Conservation (phyloP, 1,284 basidiomycete species). For the Quambalaria eucalypti region DNA sequence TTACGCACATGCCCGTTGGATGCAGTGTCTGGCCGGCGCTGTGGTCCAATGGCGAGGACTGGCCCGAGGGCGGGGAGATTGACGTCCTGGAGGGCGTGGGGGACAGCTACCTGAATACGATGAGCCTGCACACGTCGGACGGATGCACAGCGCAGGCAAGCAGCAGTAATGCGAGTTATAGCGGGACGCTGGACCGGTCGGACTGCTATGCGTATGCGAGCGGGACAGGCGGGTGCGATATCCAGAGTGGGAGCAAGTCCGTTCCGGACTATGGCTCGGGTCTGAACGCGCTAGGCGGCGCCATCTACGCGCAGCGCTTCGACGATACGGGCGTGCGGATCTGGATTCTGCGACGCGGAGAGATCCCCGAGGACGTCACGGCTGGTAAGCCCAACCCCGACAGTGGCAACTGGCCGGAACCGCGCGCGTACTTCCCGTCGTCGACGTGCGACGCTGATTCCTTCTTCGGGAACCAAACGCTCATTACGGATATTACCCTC, state of each 20-base stretch:
- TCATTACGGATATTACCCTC: conserved; percentile 40
- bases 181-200: neutral
- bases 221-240: neutral
- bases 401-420: conserved; percentile 23
- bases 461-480: conserved; percentile 30
- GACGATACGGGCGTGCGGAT: conserved; percentile 1
- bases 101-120: neutral
- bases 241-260: neutral
- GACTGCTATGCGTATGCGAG: neutral
- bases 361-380: neutral
- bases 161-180: neutral
- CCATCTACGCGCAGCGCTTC: conserved; percentile 7
- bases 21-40: conserved; percentile 42
- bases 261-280: neutral
- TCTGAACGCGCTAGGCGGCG: conserved; percentile 4
- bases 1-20: conserved; percentile 31
- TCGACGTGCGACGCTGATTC: conserved; percentile 15
- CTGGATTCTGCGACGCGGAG: conserved; percentile 7
- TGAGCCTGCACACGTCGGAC: neutral
- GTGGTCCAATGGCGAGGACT: conserved; percentile 20
- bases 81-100: conserved; percentile 10
- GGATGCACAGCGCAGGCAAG: neutral
- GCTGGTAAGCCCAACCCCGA: neutral
- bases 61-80: conserved; percentile 9
- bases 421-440: conserved; percentile 28